phyloP scores from a whole-genome alignment of 2,329 filamentous ascomycete genomes.

The Phialemonium atrogriseum region DNA sequence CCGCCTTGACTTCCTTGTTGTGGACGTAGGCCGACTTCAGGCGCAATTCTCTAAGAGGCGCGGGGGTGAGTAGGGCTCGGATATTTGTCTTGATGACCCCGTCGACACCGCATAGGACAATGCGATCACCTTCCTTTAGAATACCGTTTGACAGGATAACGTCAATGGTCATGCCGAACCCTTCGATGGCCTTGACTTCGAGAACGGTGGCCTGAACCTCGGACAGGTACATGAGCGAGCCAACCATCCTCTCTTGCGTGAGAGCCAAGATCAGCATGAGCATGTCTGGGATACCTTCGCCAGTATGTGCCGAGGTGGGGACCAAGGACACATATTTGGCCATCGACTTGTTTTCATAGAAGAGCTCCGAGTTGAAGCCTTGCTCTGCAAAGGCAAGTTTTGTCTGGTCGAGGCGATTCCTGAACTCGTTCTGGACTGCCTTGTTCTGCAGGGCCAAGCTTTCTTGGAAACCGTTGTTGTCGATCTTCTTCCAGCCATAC shows the following conservation, averaged over 20 bases:
- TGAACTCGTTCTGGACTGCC: conserved; percentile 89
- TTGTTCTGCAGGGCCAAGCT: conserved; percentile 85
- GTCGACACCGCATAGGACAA: conserved; percentile 94
- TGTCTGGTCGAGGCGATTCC: conserved; percentile 79
- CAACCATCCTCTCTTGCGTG: conserved; percentile 96
- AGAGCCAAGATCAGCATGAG: conserved; percentile 87
- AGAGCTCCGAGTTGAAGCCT: conserved; percentile 95
- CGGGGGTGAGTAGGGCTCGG: conserved; percentile 85
- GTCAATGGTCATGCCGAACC: conserved; percentile 97
- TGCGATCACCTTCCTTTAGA: conserved; percentile 84
- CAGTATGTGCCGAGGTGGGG: conserved; percentile 95
- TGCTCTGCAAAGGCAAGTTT: conserved; percentile 94
- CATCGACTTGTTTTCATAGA: conserved; percentile 98
- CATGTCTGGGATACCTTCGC: conserved; percentile 98
- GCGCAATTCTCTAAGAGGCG: conserved; percentile 85
- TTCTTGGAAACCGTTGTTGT: conserved; percentile 97
- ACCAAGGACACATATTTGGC: conserved; percentile 90
- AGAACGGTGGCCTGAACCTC: conserved; percentile 97
- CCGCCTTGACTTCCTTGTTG: conserved; percentile 98
- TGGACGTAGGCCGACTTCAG: conserved; percentile 96
- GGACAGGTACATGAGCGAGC: conserved; percentile 94
- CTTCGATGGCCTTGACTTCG: conserved; percentile 98
- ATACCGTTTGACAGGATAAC: conserved; percentile 96
- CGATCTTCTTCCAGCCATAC: conserved; percentile 97
- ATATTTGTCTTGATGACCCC: conserved; percentile 94